A percentile compares a stretch with the other conserved stretches of the same genome.
Evolutionary conservation across 495 filamentous ascomycete genomes (phyloP).

Genomic region (Aspergillus ostianus): DNA sequence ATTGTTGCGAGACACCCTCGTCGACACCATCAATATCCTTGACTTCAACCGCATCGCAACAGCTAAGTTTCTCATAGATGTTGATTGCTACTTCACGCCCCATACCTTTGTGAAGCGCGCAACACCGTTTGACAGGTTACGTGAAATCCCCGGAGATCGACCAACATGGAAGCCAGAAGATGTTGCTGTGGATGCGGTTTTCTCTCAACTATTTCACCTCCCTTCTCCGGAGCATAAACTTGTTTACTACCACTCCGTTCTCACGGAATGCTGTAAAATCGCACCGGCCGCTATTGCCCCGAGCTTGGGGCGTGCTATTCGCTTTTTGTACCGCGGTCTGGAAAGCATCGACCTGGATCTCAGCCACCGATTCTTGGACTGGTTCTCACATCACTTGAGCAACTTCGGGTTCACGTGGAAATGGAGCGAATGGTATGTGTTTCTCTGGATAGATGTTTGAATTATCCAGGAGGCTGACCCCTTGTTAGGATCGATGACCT

Average conservation of each 20-base stretch:
- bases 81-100: slow-evolving; percentile 89
- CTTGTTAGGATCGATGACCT: slow-evolving; percentile 72
- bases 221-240: slow-evolving; percentile 89
- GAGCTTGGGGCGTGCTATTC: slow-evolving; percentile 87
- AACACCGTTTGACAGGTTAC: slow-evolving; percentile 84
- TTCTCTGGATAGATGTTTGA: background rate
- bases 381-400: slow-evolving; percentile 96
- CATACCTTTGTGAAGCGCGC: slow-evolving; percentile 89
- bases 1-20: slow-evolving; percentile 76
- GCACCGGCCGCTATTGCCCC: slow-evolving; percentile 95
- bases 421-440: slow-evolving; percentile 87
- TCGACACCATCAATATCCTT: slow-evolving; percentile 92
- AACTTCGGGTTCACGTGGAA: slow-evolving; percentile 99
- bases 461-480: slow-evolving; percentile 10
- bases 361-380: slow-evolving; percentile 84
- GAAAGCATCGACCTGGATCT: slow-evolving; percentile 86
- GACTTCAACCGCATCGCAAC: slow-evolving; percentile 87
- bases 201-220: slow-evolving; percentile 88
- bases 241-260: slow-evolving; percentile 91
- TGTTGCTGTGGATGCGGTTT: slow-evolving; percentile 93
- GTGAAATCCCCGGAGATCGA: slow-evolving; percentile 62
- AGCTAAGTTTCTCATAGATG: slow-evolving; percentile 85
- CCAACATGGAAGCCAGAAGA: slow-evolving; percentile 98
- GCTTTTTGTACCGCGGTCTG: slow-evolving; percentile 78
- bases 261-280: slow-evolving; percentile 94